Evolutionary conservation across 192 early-diverging fungal genomes (phyloP).

Genomic region (Pilobolus umbonatus): DNA sequence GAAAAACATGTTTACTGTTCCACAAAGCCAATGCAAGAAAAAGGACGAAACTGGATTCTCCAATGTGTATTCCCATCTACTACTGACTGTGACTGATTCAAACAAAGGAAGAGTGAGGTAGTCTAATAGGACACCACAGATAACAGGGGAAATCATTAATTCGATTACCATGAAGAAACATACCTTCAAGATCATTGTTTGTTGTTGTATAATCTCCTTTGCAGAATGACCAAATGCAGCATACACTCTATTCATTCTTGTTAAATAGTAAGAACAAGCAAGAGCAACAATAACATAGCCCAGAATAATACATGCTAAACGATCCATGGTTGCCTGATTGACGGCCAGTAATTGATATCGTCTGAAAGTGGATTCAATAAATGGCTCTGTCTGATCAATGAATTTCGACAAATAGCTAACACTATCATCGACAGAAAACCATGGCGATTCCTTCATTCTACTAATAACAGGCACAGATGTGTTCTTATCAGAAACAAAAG

Average conservation of each 20-base stretch:
- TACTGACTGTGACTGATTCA: constrained; percentile 38
- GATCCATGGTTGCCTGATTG: constrained; percentile 47
- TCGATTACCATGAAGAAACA: constrained; percentile 83
- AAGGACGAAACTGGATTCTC: constrained; percentile 55
- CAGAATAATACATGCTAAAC: constrained; percentile 44
- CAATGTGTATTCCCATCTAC: constrained; percentile 51
- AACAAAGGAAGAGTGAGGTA: constrained; percentile 74
- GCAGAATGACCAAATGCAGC: not conserved
- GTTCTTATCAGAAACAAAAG: not conserved
- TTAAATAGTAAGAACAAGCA: constrained; percentile 37
- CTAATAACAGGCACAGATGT: not conserved
- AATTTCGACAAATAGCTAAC: not conserved
- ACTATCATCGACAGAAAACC: not conserved
- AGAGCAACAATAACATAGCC: constrained; percentile 53
- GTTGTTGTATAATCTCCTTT: constrained; percentile 37
- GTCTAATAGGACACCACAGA: constrained; percentile 83
- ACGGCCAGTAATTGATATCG: constrained; percentile 39
- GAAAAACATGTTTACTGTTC: constrained; percentile 89
- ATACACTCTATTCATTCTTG: not conserved
- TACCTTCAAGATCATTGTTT: constrained; percentile 61
- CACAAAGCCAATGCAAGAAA: constrained; percentile 86
- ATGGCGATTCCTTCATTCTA: no score
- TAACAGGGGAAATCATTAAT: constrained; percentile 77
- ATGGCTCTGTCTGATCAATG: not conserved
- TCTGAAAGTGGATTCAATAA: not conserved